These are phyloP conservation scores for Exophiala aquamarina DNA, from an alignment of 2,329 filamentous ascomycete species.

Conservation along the genomic window DNA sequence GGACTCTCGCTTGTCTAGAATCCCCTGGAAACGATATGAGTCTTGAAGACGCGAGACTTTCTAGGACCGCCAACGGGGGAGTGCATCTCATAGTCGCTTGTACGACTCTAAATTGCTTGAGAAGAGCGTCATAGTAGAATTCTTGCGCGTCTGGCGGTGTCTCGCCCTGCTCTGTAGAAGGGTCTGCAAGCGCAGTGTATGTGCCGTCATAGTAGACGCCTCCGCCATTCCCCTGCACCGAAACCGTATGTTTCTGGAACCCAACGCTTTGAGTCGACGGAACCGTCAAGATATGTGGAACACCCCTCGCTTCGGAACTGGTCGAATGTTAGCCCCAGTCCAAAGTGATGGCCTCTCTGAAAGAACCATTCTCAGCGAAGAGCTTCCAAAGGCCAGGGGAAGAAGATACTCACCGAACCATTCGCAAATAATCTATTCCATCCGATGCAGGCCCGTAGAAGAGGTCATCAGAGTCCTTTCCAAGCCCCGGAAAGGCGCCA, in stretches of 20 bases:
- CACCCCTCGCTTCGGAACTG: conserved; percentile 72
- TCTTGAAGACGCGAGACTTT: conserved; percentile 55
- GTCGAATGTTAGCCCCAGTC: conserved; percentile 9
- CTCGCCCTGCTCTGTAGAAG: conserved; percentile 34
- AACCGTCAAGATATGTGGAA: conserved; percentile 71
- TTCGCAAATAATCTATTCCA: conserved; percentile 68
- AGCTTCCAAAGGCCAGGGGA: not conserved
- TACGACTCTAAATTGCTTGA: conserved; percentile 64
- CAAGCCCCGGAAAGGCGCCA: conserved; percentile 67
- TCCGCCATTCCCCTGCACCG: conserved; percentile 8
- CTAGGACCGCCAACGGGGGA: conserved; percentile 55
- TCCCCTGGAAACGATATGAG: conserved; percentile 54
- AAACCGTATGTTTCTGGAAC: conserved; percentile 21
- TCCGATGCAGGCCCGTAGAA: conserved; percentile 68
- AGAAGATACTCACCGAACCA: conserved; percentile 62
- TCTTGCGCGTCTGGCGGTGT: conserved; percentile 57
- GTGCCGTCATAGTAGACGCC: conserved; percentile 77
- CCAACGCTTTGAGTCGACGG: not conserved
- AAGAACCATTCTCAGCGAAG: conserved; percentile 23
- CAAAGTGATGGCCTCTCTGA: not conserved
- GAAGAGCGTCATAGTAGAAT: conserved; percentile 67
- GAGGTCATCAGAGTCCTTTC: conserved; percentile 53
- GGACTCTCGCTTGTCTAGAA: conserved; percentile 53
- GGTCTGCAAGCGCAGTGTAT: conserved; percentile 64
- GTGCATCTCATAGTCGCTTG: conserved; percentile 60